A percentile compares a stretch with the other conserved stretches of the same genome.
phyloP scores from a whole-genome alignment of 176 grass and related monocot species.

The Oryza meridionalis region DNA sequence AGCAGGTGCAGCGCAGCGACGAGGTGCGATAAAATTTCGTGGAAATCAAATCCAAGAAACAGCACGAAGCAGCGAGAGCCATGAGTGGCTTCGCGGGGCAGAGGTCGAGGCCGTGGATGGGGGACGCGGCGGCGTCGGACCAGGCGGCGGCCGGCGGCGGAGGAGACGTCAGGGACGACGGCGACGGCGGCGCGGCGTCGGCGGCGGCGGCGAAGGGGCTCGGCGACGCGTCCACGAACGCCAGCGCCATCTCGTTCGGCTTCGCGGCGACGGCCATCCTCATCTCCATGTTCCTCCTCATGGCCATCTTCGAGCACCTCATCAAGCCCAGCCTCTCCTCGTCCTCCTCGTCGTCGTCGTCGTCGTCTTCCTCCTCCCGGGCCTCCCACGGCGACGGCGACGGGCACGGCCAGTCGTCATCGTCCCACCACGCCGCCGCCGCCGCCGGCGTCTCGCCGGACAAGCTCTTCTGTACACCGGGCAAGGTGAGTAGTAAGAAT shows the following conservation, averaged over 20 bases:
- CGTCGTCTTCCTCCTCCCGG: conserved; percentile 36
- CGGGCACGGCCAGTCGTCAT: not conserved
- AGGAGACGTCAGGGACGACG: conserved; percentile 45
- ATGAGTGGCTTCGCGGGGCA: conserved; percentile 71
- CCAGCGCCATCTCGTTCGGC: conserved; percentile 95
- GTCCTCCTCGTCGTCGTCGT: too few relatives aligned
- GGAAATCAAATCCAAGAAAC: not conserved
- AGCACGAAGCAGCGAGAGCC: not conserved
- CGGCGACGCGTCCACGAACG: conserved; percentile 62
- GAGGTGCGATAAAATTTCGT: not conserved
- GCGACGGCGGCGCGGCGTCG: not conserved
- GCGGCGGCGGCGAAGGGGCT: conserved; percentile 40
- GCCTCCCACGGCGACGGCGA: conserved; percentile 14
- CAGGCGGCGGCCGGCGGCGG: not conserved
- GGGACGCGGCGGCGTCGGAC: conserved; percentile 41
- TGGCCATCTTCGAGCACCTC: conserved; percentile 98
- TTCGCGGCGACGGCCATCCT: conserved; percentile 93
- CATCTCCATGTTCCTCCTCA: conserved; percentile 96
- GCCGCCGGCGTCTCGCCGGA: conserved; percentile 30
- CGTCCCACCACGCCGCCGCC: not conserved
- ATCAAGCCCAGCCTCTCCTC: conserved; percentile 71
- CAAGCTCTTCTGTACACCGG: conserved; percentile 49
- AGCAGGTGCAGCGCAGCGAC: not conserved
- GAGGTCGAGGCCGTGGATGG: conserved; percentile 61
- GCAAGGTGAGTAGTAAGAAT: conserved; percentile 34